A percentile compares a stretch with the other conserved stretches of the same genome.
Evolutionary conservation across 2,329 filamentous ascomycete genomes (phyloP).

Genomic region (Berkeleyomyces basicola): DNA sequence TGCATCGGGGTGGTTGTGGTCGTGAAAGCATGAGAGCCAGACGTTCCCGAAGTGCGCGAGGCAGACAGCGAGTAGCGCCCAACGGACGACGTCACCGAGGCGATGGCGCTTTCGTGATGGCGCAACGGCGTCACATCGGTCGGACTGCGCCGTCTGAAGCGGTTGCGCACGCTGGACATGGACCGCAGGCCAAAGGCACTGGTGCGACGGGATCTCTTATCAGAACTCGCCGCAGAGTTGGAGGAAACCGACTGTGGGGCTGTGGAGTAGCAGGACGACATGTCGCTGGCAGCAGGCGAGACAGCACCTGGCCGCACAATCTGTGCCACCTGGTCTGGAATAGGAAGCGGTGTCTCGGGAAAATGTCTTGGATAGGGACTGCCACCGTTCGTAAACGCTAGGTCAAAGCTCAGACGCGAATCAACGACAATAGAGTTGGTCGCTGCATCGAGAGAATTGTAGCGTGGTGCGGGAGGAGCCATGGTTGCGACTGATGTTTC

Average conservation of each 20-base stretch:
- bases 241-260: constrained; percentile 1
- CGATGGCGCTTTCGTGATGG: constrained; percentile 5
- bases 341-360: background rate
- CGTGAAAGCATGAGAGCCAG: background rate
- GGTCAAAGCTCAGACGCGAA: constrained; percentile 9
- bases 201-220: background rate
- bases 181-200: constrained; percentile 7
- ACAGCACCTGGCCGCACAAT: background rate
- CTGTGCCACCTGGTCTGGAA: background rate
- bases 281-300: constrained; percentile 5
- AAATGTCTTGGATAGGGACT: background rate
- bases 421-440: constrained; percentile 9
- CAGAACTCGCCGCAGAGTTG: background rate
- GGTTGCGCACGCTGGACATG: constrained; percentile 6
- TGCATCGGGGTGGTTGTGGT: background rate
- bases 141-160: constrained; percentile 11
- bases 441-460: background rate
- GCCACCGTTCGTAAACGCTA: background rate
- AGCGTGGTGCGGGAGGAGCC: constrained; percentile 1
- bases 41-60: background rate
- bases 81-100: constrained; percentile 4
- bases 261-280: constrained; percentile 5
- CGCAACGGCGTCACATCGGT: constrained; percentile 1
- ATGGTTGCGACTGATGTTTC: background rate
- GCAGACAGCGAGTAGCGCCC: constrained; percentile 10